Base-by-base conservation (phyloP, 148 eudicot genomes). In the Rhododendron williamsianum region DNA sequence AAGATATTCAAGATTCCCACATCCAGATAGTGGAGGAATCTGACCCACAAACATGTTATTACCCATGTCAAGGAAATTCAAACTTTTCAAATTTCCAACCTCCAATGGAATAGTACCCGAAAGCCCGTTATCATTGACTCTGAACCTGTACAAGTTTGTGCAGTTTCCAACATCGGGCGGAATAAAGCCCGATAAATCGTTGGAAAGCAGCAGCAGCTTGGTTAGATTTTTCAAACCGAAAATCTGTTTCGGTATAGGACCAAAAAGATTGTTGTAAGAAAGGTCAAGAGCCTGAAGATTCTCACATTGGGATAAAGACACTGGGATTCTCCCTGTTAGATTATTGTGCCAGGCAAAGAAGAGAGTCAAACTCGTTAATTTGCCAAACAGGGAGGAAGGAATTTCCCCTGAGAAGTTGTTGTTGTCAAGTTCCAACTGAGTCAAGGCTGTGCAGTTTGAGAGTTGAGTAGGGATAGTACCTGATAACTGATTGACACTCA, bases 331-430 rank as follows among this genome's bases (percentile, higher is more conserved):
- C 0, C 99, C 99, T 6, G 99, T 91, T 35, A 97, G 93, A 36
- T 91, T 93, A 87, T 97, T 97, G 85, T 91, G 91, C 99, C 99
- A 97, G 54, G 98, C 98, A 45, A 95, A 97, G 86, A 97, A 94
- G 49, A 95, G 86, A 58, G 85, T 95, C 87, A 97, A 85, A 86
- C 89, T 91, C 91, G 88, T 94, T 85, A 97, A 82, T 11, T 89
- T 91, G 36, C 98, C 96, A 16, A 97, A 88, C 36, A 84, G 73
- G 52, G 69, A 82, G 52, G 69, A 82, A 15, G 99, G 99, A 76
- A 97, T 93, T 82, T 90, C 98, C 9, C 99, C 99, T 0, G 94
- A 87, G 63, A 97, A 85, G 2, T 49, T 84, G 73, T 97, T 97
- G 91, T 95, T 97, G 86, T 97, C 99, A 27, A 97, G 86, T 86